A percentile compares a stretch with the other conserved stretches of the same genome.
phyloP scores from a whole-genome alignment of 805 yeast genomes.

The Myxozyma mucilagina region DNA sequence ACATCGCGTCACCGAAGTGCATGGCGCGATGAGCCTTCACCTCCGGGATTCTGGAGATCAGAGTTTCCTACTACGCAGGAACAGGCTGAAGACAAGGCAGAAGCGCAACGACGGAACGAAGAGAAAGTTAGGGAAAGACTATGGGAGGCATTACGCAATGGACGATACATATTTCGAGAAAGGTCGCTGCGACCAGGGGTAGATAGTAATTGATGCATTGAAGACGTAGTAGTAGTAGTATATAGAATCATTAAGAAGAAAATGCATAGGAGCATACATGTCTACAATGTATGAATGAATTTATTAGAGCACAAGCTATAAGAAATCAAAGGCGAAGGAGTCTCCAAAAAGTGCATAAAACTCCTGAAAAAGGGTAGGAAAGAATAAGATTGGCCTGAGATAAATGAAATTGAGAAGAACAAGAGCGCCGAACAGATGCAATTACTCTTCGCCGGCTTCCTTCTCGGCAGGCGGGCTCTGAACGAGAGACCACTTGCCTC shows the following conservation, averaged over 20 bases:
- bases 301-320: background rate
- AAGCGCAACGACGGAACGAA: slow-evolving; percentile 41
- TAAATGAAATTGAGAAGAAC: background rate
- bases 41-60: slow-evolving; percentile 60
- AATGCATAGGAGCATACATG: too few relatives aligned
- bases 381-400: background rate
- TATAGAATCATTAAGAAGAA: too few relatives aligned
- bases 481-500: slow-evolving; percentile 27
- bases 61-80: slow-evolving; percentile 64
- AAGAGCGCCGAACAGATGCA: background rate
- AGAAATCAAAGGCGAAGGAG: background rate
- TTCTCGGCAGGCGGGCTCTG: slow-evolving; percentile 13
- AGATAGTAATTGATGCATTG: too few relatives aligned
- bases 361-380: background rate
- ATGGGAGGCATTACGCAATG: slow-evolving; percentile 46
- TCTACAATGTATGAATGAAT: too few relatives aligned
- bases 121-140: slow-evolving; percentile 49
- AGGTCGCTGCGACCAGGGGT: slow-evolving; percentile 11
- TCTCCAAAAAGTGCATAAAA: background rate
- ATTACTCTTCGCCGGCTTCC: slow-evolving; percentile 11
- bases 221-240: too few relatives aligned
- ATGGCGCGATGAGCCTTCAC: slow-evolving; percentile 47
- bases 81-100: slow-evolving; percentile 42
- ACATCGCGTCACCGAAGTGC: slow-evolving; percentile 36
- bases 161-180: slow-evolving; percentile 50